A percentile compares a stretch with the other conserved stretches of the same genome.
These are phyloP conservation scores for Exobasidium cylindrosporum DNA, from an alignment of 1,284 basidiomycete genomes.

Conservation along the genomic window DNA sequence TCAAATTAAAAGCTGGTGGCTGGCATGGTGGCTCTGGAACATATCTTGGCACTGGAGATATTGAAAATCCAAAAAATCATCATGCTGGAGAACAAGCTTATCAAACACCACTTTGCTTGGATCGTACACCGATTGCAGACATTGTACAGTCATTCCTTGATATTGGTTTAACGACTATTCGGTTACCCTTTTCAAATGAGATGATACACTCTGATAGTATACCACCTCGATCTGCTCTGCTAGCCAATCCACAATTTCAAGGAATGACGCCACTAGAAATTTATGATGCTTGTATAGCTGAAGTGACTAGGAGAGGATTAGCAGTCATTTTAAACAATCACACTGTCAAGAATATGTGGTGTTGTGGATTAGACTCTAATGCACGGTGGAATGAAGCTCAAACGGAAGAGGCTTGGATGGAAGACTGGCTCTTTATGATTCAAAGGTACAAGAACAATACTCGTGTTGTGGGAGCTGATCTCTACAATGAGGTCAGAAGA, in stretches of 20 bases:
- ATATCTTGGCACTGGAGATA: constrained; percentile 15
- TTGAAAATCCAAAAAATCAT: constrained; percentile 16
- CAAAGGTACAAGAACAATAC: constrained; percentile 15
- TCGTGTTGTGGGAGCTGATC: constrained; percentile 20
- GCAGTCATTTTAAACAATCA: constrained; percentile 25
- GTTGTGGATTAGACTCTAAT: constrained; percentile 20
- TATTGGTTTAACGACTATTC: constrained; percentile 19
- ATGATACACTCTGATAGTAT: constrained; percentile 15
- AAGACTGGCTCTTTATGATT: constrained; percentile 19
- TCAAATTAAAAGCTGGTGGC: constrained; percentile 16
- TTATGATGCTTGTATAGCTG: constrained; percentile 15
- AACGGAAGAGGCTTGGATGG: constrained; percentile 10
- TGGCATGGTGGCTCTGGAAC: constrained; percentile 24
- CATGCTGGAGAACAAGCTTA: constrained; percentile 19
- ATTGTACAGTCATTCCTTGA: constrained; percentile 15
- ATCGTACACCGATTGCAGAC: constrained; percentile 18
- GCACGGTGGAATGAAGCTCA: constrained; percentile 20
- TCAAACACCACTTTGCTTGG: constrained; percentile 20
- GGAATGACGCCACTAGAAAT: constrained; percentile 19
- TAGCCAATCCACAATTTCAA: constrained; percentile 19
- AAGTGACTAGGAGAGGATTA: constrained; percentile 17
- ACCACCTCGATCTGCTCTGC: constrained; percentile 15
- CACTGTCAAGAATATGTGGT: constrained; percentile 19
- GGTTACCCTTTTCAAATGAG: constrained; percentile 21
- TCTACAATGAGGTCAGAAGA: constrained; percentile 20